Evolutionary conservation across 768 basidiomycete genomes (phyloP), one percentile per base, ranked within the genome.

Genomic region (Lentinus tigrinus): DNA sequence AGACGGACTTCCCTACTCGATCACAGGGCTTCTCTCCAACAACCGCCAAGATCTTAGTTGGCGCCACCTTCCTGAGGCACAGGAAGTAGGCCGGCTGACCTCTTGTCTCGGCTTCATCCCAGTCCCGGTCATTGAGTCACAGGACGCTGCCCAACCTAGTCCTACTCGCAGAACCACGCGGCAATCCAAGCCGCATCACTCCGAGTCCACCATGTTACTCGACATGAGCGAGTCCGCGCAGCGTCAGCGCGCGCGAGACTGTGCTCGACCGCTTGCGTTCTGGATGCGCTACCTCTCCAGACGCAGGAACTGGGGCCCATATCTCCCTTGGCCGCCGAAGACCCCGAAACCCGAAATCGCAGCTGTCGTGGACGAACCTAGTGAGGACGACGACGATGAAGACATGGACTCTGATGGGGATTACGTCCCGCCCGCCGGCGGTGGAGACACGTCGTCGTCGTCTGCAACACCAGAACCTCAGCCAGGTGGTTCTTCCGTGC

Each of bases 21-120:
- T 72, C 37, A 47, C 67, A 16, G 55, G 60, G 26, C 69, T 54
- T 9, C 52, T 55, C 0, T 59, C 52, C 9, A 60, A 70, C 3
- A 54, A 40, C 53, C 54, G 17, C 39, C 47, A 16, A 10, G 57
- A 48, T n/a, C 23, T 19, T 4, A 11, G 13, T 2, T 54, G 53
- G 61, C 56, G 17, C 16, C 36, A 55, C 17, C 28, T 42, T 2
- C 60, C 67, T 3, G 69, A 72, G 19, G 72, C 70, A 3, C 70
- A 73, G 11, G 61, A 72, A 3, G 75, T 81, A 52, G 69, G 74
- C 52, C 72, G 73, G 56, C 70, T 83, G 28, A 59, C 78, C 3
- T 75, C 76, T 31, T 66, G 72, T 42, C 75, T 75, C 2, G 81
- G 81, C 5, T 78, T 81, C 47, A 70, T 73, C 24, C 64, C 67